phyloP scores from a whole-genome alignment of 106 monocot species.

The Allium fistulosum region DNA sequence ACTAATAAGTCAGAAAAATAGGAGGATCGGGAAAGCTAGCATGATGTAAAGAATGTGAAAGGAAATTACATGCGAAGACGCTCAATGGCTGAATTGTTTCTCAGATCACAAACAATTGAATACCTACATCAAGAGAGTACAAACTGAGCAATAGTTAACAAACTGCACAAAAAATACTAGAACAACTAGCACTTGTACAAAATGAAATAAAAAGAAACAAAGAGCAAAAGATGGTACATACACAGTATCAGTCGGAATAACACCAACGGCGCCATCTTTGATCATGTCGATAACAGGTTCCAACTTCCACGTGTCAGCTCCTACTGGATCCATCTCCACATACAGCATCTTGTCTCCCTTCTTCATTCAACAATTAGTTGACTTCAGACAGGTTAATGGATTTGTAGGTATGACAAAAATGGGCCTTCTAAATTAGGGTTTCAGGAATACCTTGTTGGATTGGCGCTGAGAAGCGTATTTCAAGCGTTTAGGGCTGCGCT shows the following conservation, averaged over 20 bases:
- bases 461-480: conserved; percentile 67
- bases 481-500: conserved; percentile 83
- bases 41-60: neutral
- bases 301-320: conserved; percentile 74
- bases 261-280: conserved; percentile 74
- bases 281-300: conserved; percentile 72
- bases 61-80: conserved; percentile 70
- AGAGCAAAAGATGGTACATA: conserved; percentile 20
- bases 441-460: conserved; percentile 34
- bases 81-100: conserved; percentile 62
- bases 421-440: neutral
- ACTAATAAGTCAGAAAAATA: neutral
- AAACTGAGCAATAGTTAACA: too few relatives aligned
- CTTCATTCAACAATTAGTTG: conserved; percentile 5
- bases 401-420: neutral
- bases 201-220: neutral
- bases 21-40: neutral
- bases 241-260: conserved; percentile 98
- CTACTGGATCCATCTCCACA: conserved; percentile 67
- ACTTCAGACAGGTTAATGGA: neutral
- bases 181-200: neutral
- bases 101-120: conserved; percentile 90
- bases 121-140: conserved; percentile 39
- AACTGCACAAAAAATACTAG: too few relatives aligned
- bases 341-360: conserved; percentile 65